A percentile compares a stretch with the other conserved stretches of the same genome.
Conservation (phyloP, 2,329 filamentous ascomycete genomes). For the Metarhizium anisopliae region DNA sequence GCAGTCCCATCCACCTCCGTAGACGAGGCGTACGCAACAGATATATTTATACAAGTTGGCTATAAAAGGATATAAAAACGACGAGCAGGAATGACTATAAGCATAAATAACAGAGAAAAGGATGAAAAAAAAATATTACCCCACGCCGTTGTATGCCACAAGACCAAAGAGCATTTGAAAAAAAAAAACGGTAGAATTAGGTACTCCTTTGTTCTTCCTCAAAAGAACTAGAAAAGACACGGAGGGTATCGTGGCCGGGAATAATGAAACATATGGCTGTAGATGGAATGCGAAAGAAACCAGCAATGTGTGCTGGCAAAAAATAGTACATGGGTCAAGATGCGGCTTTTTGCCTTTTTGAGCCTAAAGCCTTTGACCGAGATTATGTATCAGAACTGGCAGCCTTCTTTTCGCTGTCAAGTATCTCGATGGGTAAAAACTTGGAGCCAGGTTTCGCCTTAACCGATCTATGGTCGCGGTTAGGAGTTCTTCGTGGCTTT, state of each 20-base stretch:
- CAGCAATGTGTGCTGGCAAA: not conserved
- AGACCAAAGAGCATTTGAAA: not conserved
- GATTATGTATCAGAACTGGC: not conserved
- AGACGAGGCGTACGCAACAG: not conserved
- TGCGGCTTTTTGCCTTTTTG: not conserved
- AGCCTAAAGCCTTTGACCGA: not conserved
- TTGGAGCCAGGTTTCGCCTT: not conserved
- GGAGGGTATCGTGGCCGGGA: not conserved
- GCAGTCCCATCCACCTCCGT: not conserved
- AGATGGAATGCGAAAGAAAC: not conserved
- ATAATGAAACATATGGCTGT: slow-evolving; percentile 2
- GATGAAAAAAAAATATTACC: not conserved
- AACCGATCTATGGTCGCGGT: not conserved
- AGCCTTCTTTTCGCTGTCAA: slow-evolving; percentile 1
- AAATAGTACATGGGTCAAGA: not conserved
- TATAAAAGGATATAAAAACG: not conserved
- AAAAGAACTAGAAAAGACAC: not conserved
- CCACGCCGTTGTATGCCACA: slow-evolving; percentile 3
- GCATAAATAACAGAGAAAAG: not conserved
- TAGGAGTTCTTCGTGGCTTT: not conserved
- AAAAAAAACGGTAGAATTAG: not conserved
- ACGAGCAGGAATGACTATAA: not conserved
- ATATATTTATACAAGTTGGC: not conserved
- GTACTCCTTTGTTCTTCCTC: not conserved
- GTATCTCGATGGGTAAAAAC: not conserved